Conservation (phyloP, 2,329 filamentous ascomycete species). For the Microcera coccophila region DNA sequence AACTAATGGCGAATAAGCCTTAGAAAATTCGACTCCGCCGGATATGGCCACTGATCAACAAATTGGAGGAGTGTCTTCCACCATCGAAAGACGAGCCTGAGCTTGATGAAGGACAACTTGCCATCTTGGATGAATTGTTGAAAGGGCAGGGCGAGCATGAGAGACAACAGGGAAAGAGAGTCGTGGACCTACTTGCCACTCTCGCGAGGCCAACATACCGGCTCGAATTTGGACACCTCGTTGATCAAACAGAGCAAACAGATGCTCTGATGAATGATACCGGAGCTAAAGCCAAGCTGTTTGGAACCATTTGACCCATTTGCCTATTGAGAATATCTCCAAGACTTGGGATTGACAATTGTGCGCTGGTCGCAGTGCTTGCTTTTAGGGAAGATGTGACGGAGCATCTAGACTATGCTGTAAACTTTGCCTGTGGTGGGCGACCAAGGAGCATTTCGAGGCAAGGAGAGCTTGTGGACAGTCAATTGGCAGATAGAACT, state of each 20-base stretch:
- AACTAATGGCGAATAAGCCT: conserved; percentile 13
- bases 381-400: too few species aligned
- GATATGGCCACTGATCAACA: conserved; percentile 15
- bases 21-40: conserved; percentile 23
- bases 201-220: conserved; percentile 4
- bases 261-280: background rate
- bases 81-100: conserved; percentile 5
- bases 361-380: too few species aligned
- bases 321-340: too few species aligned
- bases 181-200: conserved; percentile 5
- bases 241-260: background rate
- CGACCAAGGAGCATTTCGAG: too few species aligned
- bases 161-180: conserved; percentile 6
- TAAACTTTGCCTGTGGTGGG: too few species aligned
- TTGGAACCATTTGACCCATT: too few species aligned
- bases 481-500: too few species aligned
- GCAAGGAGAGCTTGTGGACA: too few species aligned
- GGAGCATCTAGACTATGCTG: too few species aligned
- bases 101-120: conserved; percentile 16
- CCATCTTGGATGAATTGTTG: conserved; percentile 17
- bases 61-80: conserved; percentile 9
- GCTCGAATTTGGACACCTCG: background rate
- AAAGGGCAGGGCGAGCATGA: conserved; percentile 10
- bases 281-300: too few species aligned
- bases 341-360: too few species aligned